Evolutionary conservation across 805 yeast genomes (phyloP).

Genomic region (Naumovozyma castellii): DNA sequence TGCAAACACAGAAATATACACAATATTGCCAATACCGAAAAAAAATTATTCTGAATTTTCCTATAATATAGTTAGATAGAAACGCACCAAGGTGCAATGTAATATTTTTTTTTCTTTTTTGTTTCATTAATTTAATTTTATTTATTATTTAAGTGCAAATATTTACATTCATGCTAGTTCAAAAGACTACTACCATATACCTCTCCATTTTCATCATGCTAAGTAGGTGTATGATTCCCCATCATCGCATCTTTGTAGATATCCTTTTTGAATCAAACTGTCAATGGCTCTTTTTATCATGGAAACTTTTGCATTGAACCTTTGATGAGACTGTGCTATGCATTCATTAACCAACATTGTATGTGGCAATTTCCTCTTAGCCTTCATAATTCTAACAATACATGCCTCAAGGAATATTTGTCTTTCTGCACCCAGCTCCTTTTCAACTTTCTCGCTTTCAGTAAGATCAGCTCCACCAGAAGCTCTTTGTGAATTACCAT

Average conservation of each 20-base stretch:
- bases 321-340: constrained; percentile 65
- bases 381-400: constrained; percentile 94
- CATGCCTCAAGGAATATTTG: constrained; percentile 82
- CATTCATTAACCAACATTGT: constrained; percentile 79
- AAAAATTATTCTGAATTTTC: too few species aligned
- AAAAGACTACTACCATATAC: not conserved
- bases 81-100: too few species aligned
- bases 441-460: constrained; percentile 51
- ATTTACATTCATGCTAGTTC: too few species aligned
- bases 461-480: constrained; percentile 20
- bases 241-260: constrained; percentile 64
- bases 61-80: too few species aligned
- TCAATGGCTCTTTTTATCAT: constrained; percentile 86
- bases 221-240: constrained; percentile 71
- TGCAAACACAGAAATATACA: too few species aligned
- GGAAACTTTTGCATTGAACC: constrained; percentile 78
- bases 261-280: constrained; percentile 75
- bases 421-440: constrained; percentile 79
- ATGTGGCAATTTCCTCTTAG: constrained; percentile 72
- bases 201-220: constrained; percentile 38
- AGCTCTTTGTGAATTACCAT: constrained; percentile 14
- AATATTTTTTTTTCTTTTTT: too few species aligned
- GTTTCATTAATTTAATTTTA: too few species aligned
- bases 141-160: too few species aligned
- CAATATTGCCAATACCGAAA: too few species aligned